phyloP scores from a whole-genome alignment of 768 basidiomycete species.

The Kwoniella sp. region DNA sequence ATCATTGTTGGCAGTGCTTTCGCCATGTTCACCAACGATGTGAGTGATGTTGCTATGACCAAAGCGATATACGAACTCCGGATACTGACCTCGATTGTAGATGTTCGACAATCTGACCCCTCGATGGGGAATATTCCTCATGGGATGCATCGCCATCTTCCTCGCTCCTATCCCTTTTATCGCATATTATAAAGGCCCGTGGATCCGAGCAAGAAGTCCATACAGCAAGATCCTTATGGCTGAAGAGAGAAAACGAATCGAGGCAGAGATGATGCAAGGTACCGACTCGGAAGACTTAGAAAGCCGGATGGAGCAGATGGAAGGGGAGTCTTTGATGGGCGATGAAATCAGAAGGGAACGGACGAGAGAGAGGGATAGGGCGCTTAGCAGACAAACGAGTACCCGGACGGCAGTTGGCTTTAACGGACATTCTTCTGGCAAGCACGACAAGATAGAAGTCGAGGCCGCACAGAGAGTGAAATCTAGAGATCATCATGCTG shows the following conservation, averaged over 20 bases:
- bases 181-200: slow-evolving; percentile 51
- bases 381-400: background rate
- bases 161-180: slow-evolving; percentile 62
- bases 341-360: slow-evolving; percentile 4
- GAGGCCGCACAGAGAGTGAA: background rate
- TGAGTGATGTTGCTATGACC: background rate
- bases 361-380: slow-evolving; percentile 5
- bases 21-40: slow-evolving; percentile 61
- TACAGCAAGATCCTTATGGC: slow-evolving; percentile 45
- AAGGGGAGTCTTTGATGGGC: slow-evolving; percentile 19
- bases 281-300: slow-evolving; percentile 23
- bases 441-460: background rate
- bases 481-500: background rate
- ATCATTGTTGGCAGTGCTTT: slow-evolving; percentile 58
- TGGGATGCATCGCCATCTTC: slow-evolving; percentile 59
- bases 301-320: slow-evolving; percentile 18
- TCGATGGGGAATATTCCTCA: slow-evolving; percentile 60
- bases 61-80: too few species aligned
- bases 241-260: slow-evolving; percentile 36
- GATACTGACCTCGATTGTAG: background rate
- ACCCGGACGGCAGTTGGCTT: background rate
- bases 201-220: slow-evolving; percentile 44
- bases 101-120: slow-evolving; percentile 66
- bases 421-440: background rate
- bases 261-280: slow-evolving; percentile 2